Evolutionary conservation across 192 early-diverging fungal species (phyloP).

Genomic region (Gaertneriomyces semiglobifer): DNA sequence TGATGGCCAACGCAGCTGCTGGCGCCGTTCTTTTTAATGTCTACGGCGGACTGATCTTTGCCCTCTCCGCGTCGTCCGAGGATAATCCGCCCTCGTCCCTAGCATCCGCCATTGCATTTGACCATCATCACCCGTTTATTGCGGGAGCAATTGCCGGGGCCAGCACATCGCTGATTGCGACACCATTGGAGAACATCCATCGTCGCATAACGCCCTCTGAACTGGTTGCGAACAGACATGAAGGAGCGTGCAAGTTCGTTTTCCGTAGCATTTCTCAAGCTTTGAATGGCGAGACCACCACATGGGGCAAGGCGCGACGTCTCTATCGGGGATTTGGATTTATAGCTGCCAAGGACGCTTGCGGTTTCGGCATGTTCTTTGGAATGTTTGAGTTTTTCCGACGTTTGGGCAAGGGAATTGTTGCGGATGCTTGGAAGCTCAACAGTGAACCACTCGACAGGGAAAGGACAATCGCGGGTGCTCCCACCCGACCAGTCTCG

Average conservation of each 20-base stretch:
- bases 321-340: conserved; percentile 39
- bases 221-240: conserved; percentile 33
- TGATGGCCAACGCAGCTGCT: conserved; percentile 45
- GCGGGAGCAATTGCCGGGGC: conserved; percentile 46
- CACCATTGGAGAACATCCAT: conserved; percentile 48
- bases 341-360: conserved; percentile 33
- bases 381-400: conserved; percentile 46
- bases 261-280: conserved; percentile 16
- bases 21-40: conserved; percentile 55
- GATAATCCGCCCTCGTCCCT: conserved; percentile 13
- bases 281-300: conserved; percentile 13
- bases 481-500: conserved; percentile 2
- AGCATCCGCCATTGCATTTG: conserved; percentile 16
- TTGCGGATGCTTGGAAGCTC: conserved; percentile 27
- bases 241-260: conserved; percentile 31
- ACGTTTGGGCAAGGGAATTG: conserved; percentile 34
- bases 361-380: conserved; percentile 51
- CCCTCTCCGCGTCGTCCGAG: not conserved
- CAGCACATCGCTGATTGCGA: conserved; percentile 42
- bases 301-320: conserved; percentile 16
- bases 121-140: conserved; percentile 36
- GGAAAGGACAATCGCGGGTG: not conserved
- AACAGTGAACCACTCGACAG: conserved; percentile 8
- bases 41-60: conserved; percentile 28
- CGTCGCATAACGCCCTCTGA: conserved; percentile 24